Base-by-base conservation (phyloP, 2,329 filamentous ascomycete species). In the Dactylellina cionopaga region DNA sequence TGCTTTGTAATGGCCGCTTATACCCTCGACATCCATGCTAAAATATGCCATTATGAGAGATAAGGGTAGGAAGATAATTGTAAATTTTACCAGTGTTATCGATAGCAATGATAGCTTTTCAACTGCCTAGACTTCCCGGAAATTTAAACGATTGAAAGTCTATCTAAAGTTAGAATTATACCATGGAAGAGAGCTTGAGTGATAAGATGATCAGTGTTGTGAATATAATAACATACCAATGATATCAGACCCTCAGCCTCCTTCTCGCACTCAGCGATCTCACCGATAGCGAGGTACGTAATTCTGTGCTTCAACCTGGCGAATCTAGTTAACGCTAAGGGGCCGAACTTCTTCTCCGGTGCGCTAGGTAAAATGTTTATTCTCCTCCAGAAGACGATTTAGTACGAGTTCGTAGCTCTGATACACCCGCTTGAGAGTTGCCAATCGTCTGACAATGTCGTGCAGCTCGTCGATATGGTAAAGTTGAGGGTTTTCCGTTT, bases 201-300 rank as follows among this genome's bases (percentile, higher is more conserved):
- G n/a, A n/a, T n/a, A n/a, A n/a, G n/a, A n/a, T n/a, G n/a, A 10
- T 33, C 25, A 25, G 3, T 5, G n/a, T 7, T n/a, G n/a, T n/a
- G n/a, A n/a, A n/a, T n/a, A n/a, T n/a, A n/a, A n/a, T n/a, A 41
- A 25, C n/a, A n/a, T 55, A 69, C 64, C 80, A 83, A 74, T 7
- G 65, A 81, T 1, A 85, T 82, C 1, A 85, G 76, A 2, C 80
- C 80, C 5, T 85, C 82, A 63, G 85, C 85, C 75, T 84, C 83
- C 33, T 82, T 81, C n/a, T 88, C 79, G 75, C 87, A 89, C 72
- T 87, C 85, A 54, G 88, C 84, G 43, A 89, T 87, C 77, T 89
- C 87, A 52, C 83, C 85, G 66, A 89, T 78, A 9, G 87, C 87
- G 74, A 89, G 89, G 35, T 89, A 79, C 41, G 84, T 83, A 64